Base-by-base conservation (phyloP, 2,329 filamentous ascomycete genomes). In the Aureobasidium namibiae region DNA sequence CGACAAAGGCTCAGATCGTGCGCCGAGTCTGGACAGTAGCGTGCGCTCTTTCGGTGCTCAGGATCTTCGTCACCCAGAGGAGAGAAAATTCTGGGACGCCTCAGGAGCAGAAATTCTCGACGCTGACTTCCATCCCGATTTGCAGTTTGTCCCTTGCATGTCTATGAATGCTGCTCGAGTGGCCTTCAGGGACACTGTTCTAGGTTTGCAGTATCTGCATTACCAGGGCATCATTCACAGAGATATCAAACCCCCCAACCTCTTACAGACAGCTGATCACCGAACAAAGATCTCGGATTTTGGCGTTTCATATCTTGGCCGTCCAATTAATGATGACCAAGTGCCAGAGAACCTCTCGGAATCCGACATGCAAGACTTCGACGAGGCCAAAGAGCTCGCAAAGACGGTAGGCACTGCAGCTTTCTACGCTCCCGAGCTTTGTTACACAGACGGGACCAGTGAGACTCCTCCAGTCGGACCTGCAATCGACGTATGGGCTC, bases 211-310 rank as follows among this genome's bases (percentile, higher is more conserved):
- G 70, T 99, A 97, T 70, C 80, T 99, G 9, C 78, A 80, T 65
- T 78, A 76, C 61, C 77, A 80, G 63, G 75, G 76, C n/a, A 97
- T 99, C 61, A 82, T 99, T 21, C 94, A 99, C 53, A 65, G 70
- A 11, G 70, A 73, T 60, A 73, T 73, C 70, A 83, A 85, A 53
- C 78, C 78, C 18, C 92, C 92, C 38, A 97, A 97, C 70, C 80
- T 99, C 7, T 79, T 99, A 7, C 91, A 92, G 78, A 95, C 90
- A 53, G 85, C 78, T 66, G 87, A 91, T 63, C 86, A 92, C 66
- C 85, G 87, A 14, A 90, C 96, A 68, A 99, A 99, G 78, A 99
- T 99, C 62, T 97, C 94, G 5, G 94, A 99, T 69, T 99, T 99
- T 76, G 94, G 94, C 33, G 94, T 99, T 1, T 99, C 94, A 1